A percentile compares a stretch with the other conserved stretches of the same genome.
These are phyloP conservation scores for Colletotrichum paranaense DNA, from an alignment of 2,329 filamentous ascomycete species.

Conservation along the genomic window DNA sequence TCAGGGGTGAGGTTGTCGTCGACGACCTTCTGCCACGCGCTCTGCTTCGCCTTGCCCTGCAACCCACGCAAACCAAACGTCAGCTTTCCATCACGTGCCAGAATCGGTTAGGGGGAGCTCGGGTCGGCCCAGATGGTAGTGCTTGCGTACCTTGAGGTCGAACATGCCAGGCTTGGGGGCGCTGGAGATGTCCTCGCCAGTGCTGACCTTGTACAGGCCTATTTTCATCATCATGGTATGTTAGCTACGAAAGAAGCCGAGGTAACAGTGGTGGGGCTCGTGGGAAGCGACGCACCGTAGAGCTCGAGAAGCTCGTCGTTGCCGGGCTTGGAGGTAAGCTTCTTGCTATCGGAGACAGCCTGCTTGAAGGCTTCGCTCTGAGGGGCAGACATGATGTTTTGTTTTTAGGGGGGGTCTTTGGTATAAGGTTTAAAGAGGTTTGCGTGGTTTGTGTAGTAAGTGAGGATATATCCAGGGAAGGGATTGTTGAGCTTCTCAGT, in stretches of 20 bases:
- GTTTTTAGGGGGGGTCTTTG: background rate
- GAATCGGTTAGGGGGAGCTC: background rate
- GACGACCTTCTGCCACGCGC: conserved; percentile 78
- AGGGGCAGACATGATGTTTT: conserved; percentile 51
- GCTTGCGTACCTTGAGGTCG: conserved; percentile 70
- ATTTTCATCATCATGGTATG: conserved; percentile 19
- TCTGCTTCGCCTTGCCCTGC: conserved; percentile 84
- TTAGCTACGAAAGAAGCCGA: background rate
- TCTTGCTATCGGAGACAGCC: conserved; percentile 73
- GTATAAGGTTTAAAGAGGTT: background rate
- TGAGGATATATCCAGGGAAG: conserved; percentile 2
- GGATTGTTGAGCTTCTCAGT: conserved; percentile 32
- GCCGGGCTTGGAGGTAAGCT: conserved; percentile 73
- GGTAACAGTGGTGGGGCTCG: background rate
- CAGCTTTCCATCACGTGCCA: conserved; percentile 8
- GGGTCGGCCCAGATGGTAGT: background rate
- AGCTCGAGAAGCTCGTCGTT: conserved; percentile 74
- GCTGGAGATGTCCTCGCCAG: conserved; percentile 65
- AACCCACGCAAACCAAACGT: conserved; percentile 19
- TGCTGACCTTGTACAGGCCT: conserved; percentile 71
- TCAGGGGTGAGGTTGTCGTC: conserved; percentile 72
- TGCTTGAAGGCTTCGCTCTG: conserved; percentile 62
- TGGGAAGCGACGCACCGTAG: conserved; percentile 59
- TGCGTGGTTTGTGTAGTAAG: conserved; percentile 1
- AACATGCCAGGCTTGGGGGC: conserved; percentile 75